Conservation (phyloP, 805 yeast species). For the Yarrowia deformans region DNA sequence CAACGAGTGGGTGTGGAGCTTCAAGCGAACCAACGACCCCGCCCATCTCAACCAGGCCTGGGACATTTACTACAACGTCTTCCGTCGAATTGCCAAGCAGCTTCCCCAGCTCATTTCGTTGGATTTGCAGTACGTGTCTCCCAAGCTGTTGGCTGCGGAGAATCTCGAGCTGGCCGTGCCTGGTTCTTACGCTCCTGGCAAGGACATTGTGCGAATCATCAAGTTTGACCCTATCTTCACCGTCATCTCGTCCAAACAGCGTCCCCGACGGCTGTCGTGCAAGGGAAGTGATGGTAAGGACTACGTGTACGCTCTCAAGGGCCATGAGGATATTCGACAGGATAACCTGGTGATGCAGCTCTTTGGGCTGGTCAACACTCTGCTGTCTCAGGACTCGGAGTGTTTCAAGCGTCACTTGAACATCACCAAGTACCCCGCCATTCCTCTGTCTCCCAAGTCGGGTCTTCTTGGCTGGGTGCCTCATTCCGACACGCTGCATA, state of each 20-base stretch:
- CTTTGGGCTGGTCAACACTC: constrained; percentile 92
- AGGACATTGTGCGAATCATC: constrained; percentile 73
- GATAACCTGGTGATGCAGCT: constrained; percentile 98
- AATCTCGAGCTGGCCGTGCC: constrained; percentile 90
- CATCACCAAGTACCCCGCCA: constrained; percentile 90
- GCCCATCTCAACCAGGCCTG: constrained; percentile 95
- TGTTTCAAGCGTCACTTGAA: constrained; percentile 95
- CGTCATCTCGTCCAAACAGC: constrained; percentile 92
- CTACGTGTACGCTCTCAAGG: constrained; percentile 83
- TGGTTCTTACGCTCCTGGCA: constrained; percentile 88
- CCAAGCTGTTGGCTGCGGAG: constrained; percentile 77
- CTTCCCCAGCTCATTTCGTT: constrained; percentile 84
- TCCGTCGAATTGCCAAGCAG: constrained; percentile 88
- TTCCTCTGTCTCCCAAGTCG: constrained; percentile 95
- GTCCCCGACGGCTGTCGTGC: constrained; percentile 85
- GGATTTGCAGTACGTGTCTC: constrained; percentile 93
- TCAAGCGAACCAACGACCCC: constrained; percentile 81
- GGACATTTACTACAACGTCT: constrained; percentile 95
- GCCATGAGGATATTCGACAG: constrained; percentile 97
- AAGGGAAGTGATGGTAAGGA: constrained; percentile 92
- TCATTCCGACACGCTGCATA: constrained; percentile 96
- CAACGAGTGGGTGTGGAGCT: constrained; percentile 88
- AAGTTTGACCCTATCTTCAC: constrained; percentile 82
- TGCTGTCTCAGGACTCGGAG: constrained; percentile 88
- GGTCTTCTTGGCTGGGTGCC: constrained; percentile 98